Evolutionary conservation across 495 filamentous ascomycete genomes (phyloP).

Genomic region (Annulohypoxylon moriforme): DNA sequence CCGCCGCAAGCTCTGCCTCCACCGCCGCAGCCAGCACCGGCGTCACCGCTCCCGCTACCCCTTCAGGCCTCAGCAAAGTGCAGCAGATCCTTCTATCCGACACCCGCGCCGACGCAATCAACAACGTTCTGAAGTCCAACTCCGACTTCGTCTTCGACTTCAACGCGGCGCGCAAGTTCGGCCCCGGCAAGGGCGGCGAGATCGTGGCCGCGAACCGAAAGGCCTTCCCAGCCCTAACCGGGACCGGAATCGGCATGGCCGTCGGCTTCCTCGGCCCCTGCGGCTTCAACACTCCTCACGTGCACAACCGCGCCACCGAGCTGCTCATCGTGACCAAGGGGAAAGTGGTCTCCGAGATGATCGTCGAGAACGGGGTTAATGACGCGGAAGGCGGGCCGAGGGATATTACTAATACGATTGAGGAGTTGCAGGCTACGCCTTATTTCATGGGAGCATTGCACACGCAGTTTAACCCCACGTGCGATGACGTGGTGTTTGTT

Average conservation of each 20-base stretch:
- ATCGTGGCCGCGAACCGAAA: constrained; percentile 53
- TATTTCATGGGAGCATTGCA: constrained; percentile 65
- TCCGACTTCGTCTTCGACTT: constrained; percentile 55
- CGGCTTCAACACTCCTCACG: constrained; percentile 62
- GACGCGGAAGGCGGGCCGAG: constrained; percentile 20
- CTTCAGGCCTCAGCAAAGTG: constrained; percentile 36
- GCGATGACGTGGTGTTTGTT: constrained; percentile 61
- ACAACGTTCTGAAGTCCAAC: constrained; percentile 48
- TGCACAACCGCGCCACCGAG: constrained; percentile 59
- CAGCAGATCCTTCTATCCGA: constrained; percentile 42
- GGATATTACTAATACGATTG: constrained; percentile 52
- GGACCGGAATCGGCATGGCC: constrained; percentile 49
- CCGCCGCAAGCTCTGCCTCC: background rate
- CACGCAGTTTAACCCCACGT: constrained; percentile 65
- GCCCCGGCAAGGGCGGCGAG: constrained; percentile 51
- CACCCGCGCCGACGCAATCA: constrained; percentile 44
- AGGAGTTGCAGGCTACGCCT: constrained; percentile 57
- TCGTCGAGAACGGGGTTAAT: constrained; percentile 60
- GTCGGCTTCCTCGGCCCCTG: constrained; percentile 58
- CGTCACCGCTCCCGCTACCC: background rate
- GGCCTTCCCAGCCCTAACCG: constrained; percentile 57
- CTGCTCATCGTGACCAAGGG: constrained; percentile 58
- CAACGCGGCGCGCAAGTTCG: constrained; percentile 43
- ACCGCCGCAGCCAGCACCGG: background rate
- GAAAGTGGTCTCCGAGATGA: constrained; percentile 58